Conservation (phyloP, 2,329 filamentous ascomycete species). For the Elsinoe perseae region DNA sequence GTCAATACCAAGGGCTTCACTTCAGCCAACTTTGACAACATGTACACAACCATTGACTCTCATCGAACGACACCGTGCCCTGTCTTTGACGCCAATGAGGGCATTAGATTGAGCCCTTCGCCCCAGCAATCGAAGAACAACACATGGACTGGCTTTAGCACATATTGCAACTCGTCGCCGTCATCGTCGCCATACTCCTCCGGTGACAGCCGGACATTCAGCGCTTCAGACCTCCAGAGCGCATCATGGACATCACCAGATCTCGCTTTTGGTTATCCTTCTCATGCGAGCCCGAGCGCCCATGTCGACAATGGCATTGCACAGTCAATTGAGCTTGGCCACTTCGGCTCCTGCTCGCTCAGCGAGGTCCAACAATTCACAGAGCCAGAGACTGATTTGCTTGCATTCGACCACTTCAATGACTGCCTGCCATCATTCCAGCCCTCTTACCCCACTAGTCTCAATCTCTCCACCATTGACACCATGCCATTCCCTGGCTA, state of each 20-base stretch:
- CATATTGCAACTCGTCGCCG: constrained; percentile 12
- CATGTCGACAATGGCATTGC: constrained; percentile 11
- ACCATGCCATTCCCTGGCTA: neutral
- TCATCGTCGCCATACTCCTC: constrained; percentile 11
- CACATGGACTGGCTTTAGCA: neutral
- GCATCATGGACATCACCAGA: constrained; percentile 11
- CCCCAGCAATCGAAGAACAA: constrained; percentile 6
- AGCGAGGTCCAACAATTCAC: constrained; percentile 15
- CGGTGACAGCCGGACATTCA: constrained; percentile 9
- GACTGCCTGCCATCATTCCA: constrained; percentile 7
- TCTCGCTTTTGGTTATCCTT: neutral
- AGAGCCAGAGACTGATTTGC: constrained; percentile 11
- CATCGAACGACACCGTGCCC: constrained; percentile 7
- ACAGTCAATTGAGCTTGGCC: constrained; percentile 15
- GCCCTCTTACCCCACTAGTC: neutral
- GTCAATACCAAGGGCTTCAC: constrained; percentile 6
- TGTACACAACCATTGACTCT: constrained; percentile 10
- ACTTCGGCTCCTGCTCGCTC: constrained; percentile 11
- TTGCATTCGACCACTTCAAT: constrained; percentile 11
- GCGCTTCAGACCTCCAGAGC: constrained; percentile 2
- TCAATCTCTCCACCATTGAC: constrained; percentile 12
- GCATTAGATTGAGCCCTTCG: constrained; percentile 10
- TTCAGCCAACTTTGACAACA: constrained; percentile 6
- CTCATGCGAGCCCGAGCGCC: neutral
- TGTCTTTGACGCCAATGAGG: constrained; percentile 4